Evolutionary conservation across 1,139 yeast genomes (phyloP), one percentile per base, ranked within the genome.

Genomic region (Saccharomyces hybrid): DNA sequence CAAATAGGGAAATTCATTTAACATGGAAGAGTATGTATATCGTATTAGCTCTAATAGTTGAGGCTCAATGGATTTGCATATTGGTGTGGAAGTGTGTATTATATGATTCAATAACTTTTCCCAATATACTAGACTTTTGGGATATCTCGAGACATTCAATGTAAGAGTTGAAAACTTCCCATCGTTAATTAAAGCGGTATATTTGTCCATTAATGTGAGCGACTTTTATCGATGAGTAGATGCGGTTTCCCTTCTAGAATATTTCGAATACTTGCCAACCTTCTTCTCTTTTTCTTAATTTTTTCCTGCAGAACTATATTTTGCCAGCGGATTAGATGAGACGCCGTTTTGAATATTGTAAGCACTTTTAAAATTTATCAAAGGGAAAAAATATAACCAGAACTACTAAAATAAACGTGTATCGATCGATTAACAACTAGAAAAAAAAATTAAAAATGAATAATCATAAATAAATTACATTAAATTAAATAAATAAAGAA

Each of bases 1-100:
- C 42, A 86, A 70, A 41, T 78, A 73, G 0, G 98, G 98, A 68
- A 78, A 90, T 54, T 78, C 76, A 1, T 71, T 72, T 12, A 93
- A 73, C 53, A 91, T 72, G 26, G 80, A 76, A 51, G 78, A 78
- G 64, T 82, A 88, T 0, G 86, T 73, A 2, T 73, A 63, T 50
- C 83, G 69, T 4, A 66, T 58, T 27, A 66, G 49, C 38, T 58
- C 51, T 47, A 60, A 57, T 5, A 66, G 16, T 14, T 57, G 53
- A 7, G 51, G 48, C 46, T 63, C 64, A 2, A 65, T 52, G 2
- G 61, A 50, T 50, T 67, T 68, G 42, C 62, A 62, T 9, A 69
- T 53, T 11, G 69, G 71, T n/a, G 63, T 57, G 5, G 65, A 61
- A 26, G 53, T 53, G 12, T 59, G 50, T n/a, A 65, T 55, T 24